Evolutionary conservation across 306 rosid species (phyloP).

Genomic region (Sindora glabra): DNA sequence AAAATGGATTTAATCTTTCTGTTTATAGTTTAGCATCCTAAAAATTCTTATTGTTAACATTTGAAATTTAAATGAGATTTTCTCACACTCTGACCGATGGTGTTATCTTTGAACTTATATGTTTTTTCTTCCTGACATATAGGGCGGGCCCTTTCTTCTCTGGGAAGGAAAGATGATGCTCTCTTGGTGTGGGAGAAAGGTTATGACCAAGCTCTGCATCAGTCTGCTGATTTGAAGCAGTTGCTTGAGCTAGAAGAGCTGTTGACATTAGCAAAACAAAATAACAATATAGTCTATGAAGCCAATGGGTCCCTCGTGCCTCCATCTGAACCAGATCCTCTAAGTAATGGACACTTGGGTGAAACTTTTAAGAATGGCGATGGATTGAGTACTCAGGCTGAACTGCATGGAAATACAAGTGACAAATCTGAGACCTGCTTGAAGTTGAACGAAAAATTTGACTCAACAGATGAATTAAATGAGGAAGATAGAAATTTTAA

Average conservation of each 20-base stretch:
- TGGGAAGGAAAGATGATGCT: slow-evolving; percentile 86
- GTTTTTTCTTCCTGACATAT: slow-evolving; percentile 8
- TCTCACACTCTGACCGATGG: neutral
- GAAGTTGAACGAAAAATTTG: slow-evolving; percentile 31
- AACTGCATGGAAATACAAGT: slow-evolving; percentile 26
- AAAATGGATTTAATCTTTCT: neutral
- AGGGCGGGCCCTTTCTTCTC: slow-evolving; percentile 67
- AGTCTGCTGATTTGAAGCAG: slow-evolving; percentile 78
- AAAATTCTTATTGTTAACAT: neutral
- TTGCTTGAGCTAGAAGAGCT: slow-evolving; percentile 86
- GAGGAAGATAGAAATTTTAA: slow-evolving; percentile 34
- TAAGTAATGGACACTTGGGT: slow-evolving; percentile 16
- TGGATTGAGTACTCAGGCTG: slow-evolving; percentile 23
- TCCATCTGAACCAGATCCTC: slow-evolving; percentile 28
- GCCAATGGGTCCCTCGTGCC: slow-evolving; percentile 18
- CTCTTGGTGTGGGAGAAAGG: slow-evolving; percentile 87
- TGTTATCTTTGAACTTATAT: neutral
- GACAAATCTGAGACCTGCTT: slow-evolving; percentile 41
- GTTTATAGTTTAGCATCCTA: neutral
- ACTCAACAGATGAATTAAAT: slow-evolving; percentile 25
- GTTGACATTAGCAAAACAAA: slow-evolving; percentile 45
- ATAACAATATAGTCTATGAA: slow-evolving; percentile 18
- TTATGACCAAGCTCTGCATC: slow-evolving; percentile 55
- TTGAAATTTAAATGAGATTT: neutral
- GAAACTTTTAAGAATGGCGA: slow-evolving; percentile 23